Conservation (phyloP, 176 grass and related monocot species). For the Triticum turgidum region DNA sequence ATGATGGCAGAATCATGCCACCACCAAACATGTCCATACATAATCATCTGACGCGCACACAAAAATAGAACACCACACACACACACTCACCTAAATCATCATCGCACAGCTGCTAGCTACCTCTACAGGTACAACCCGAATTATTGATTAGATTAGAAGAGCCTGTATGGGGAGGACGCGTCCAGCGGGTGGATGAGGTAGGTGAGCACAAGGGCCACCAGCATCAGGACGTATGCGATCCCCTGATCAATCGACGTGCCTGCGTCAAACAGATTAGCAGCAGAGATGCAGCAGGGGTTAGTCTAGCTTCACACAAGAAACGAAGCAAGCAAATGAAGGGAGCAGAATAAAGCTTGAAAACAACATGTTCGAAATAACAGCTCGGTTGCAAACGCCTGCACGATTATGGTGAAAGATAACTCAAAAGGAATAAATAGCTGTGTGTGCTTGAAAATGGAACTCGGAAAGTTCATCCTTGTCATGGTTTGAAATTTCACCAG, state of each 20-base stretch:
- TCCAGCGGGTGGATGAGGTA: slow-evolving; percentile 82
- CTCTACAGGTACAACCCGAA: neutral
- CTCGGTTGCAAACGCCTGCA: neutral
- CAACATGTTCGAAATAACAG: neutral
- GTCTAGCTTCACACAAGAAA: neutral
- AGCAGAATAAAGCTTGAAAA: neutral
- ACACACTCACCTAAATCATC: slow-evolving; percentile 15
- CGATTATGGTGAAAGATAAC: neutral
- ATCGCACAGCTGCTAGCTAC: neutral
- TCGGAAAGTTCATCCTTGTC: neutral
- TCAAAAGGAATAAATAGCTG: neutral
- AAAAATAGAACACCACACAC: slow-evolving; percentile 14
- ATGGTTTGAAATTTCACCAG: too few species aligned
- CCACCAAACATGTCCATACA: slow-evolving; percentile 22
- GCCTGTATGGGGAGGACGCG: slow-evolving; percentile 61
- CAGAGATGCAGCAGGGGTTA: too few species aligned
- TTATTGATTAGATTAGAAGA: slow-evolving; percentile 40
- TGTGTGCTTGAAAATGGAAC: neutral
- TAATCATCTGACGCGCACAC: neutral
- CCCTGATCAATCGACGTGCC: slow-evolving; percentile 84
- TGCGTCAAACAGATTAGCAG: neutral
- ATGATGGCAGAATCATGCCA: slow-evolving; percentile 13
- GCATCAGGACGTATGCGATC: slow-evolving; percentile 74
- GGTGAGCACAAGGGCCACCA: slow-evolving; percentile 75
- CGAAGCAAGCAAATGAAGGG: neutral